Base-by-base conservation (phyloP, 148 eudicot species). In the Linanthus parryae region DNA sequence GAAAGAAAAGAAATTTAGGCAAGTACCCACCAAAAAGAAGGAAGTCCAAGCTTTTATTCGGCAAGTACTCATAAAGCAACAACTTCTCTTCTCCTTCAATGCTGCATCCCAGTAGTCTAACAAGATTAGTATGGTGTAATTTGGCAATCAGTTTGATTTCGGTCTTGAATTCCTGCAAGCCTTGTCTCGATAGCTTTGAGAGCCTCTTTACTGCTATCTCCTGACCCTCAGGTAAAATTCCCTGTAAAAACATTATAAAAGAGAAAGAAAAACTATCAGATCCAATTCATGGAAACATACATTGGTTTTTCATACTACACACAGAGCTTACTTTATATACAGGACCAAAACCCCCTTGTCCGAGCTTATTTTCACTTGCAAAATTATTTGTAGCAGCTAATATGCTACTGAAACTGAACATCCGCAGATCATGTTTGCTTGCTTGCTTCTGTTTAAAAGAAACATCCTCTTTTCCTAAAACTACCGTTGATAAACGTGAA, bases 261-360 rank as follows among this genome's bases (percentile, higher is more conserved):
- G n/a, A n/a, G 14, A 36, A 35, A 31, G 21, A 5, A 9, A 13
- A 2, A 20, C 6, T 6, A 25, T 21, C 17, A 33, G 7, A 0
- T 11, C 8, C 3, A 30, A 31, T 20, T 6, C 28, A 34, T 24
- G 4, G 5, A 21, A 1, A 6, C 17, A 3, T 18, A 18, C 10
- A 26, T 19, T 14, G 16, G 19, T 25, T 13, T 15, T 45, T 16
- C 17, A 43, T 6, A 19, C 6, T 37, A 18, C 3, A 26, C 15
- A 38, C 2, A 15, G 12, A 15, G 27, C 15, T 39, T 58, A 74
- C 84, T 80, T 65, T 65, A 50, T 62, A 74, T 41, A 79, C 80
- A 34, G 58, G 59, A 31, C 84, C 80, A 52, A 79, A 75, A 29
- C 84, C 80, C 5, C 84, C 80, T 59, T 54, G 47, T 3, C 84